Base-by-base conservation (phyloP, 225 moss, liverwort and hornwort species). In the Ulota crispa region DNA sequence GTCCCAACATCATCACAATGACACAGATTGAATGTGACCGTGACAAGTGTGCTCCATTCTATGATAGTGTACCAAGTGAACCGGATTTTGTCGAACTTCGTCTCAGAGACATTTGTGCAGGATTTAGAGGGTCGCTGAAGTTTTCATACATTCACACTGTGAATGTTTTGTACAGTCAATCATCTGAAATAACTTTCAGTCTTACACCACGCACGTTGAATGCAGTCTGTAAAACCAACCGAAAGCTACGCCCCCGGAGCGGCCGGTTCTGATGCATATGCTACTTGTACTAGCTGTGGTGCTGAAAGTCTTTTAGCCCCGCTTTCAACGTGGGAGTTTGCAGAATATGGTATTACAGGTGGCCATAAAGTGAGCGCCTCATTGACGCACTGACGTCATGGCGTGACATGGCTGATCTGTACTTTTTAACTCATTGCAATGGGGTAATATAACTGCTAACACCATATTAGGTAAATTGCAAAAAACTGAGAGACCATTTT, bases 361-460 rank as follows among this genome's bases (percentile, higher is more conserved):
- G 55, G 47, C 26, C 31, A 10, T 50, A 3, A 59, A 68, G 59
- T 76, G 23, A 34, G 34, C 52, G 50, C 18, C 50, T 18, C 6
- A 7, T 20, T 27, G 36, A n/a, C 7, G 41, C 31, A 42, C 1
- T 62, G 63, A 63, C 11, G 18, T 64, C 57, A 8, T 26, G 37
- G 27, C 10, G 23, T 34, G 70, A 39, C 66, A 66, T 72, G 64
- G 15, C 21, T 64, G 41, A 80, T 32, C 32, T 36, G 43, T 55
- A 70, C 70, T 65, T 78, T 78, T 53, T 52, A 55, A 18, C 56
- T 73, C 37, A 15, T 56, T 37, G 39, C n/a, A 68, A 9, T 74
- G 47, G n/a, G 50, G 37, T 32, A 30, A 37, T 30, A 8, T 39
- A 39, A 39, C n/a, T n/a, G n/a, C n/a, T n/a, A n/a, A n/a, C n/a